Evolutionary conservation across 192 early-diverging fungal species (phyloP).

Genomic region (Umbelopsis sp.): DNA sequence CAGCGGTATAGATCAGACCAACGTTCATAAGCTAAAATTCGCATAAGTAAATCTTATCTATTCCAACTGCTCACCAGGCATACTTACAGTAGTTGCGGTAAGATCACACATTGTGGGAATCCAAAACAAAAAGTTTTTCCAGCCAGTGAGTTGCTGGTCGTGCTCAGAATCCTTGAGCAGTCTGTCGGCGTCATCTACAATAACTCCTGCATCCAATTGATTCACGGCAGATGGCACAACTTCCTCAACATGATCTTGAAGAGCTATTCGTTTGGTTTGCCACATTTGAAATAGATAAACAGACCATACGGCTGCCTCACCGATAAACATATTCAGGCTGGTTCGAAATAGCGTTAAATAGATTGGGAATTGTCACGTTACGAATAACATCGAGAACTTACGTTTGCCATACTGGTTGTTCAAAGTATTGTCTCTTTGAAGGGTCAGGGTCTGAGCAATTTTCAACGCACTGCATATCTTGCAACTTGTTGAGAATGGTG

Average conservation of each 20-base stretch:
- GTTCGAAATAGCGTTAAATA: neutral
- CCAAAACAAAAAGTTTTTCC: conserved; percentile 62
- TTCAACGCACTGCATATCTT: conserved; percentile 90
- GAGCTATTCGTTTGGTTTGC: conserved; percentile 30
- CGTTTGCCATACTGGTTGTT: conserved; percentile 98
- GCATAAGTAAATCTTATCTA: neutral
- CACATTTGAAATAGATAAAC: conserved; percentile 58
- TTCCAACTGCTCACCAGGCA: neutral
- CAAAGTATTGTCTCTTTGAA: conserved; percentile 72
- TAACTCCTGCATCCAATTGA: conserved; percentile 42
- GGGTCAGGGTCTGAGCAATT: conserved; percentile 85
- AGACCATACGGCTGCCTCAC: conserved; percentile 80
- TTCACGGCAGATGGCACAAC: conserved; percentile 23
- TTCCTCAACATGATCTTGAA: conserved; percentile 21
- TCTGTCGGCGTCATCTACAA: conserved; percentile 37
- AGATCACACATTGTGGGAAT: conserved; percentile 85
- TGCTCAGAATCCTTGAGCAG: conserved; percentile 28
- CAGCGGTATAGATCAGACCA: conserved; percentile 89
- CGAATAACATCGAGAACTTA: conserved; percentile 17
- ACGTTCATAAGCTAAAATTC: conserved; percentile 87
- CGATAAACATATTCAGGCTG: conserved; percentile 92
- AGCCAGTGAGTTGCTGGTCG: conserved; percentile 53
- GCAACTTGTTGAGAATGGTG: conserved; percentile 83
- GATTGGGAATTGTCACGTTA: neutral
- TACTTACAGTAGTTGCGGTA: conserved; percentile 70